These are phyloP conservation scores for Globisporangium camurandrum DNA, from an alignment of 352 stramenopile species.

Conservation along the genomic window DNA sequence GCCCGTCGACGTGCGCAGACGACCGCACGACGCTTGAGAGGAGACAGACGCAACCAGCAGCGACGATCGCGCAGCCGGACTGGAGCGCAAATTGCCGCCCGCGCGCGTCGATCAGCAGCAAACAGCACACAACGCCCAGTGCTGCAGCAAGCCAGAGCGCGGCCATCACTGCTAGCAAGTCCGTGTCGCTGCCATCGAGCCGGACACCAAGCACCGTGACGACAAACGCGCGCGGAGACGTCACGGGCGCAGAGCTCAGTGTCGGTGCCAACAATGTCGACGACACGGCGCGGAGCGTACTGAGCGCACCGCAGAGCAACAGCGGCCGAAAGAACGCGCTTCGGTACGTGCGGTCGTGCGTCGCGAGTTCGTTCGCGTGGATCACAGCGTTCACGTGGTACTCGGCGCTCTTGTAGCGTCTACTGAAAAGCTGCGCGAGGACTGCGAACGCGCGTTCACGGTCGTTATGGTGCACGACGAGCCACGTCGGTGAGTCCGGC, in stretches of 20 bases:
- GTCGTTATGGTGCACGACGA: constrained; percentile 67
- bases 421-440: constrained; percentile 42
- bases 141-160: constrained; percentile 33
- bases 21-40: constrained; percentile 34
- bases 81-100: constrained; percentile 44
- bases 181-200: constrained; percentile 41
- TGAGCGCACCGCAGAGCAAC: constrained; percentile 44
- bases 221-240: constrained; percentile 33
- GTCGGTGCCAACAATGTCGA: constrained; percentile 40
- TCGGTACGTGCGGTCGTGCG: constrained; percentile 39
- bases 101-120: constrained; percentile 60
- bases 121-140: constrained; percentile 41
- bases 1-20: constrained; percentile 12
- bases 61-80: constrained; percentile 49
- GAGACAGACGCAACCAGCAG: constrained; percentile 35
- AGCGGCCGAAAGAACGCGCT: constrained; percentile 64
- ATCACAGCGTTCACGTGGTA: constrained; percentile 68
- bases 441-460: constrained; percentile 55
- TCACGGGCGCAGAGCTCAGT: constrained; percentile 31
- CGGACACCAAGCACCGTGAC: constrained; percentile 56
- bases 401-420: constrained; percentile 46
- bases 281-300: constrained; percentile 39
- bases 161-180: constrained; percentile 35
- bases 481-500: constrained; percentile 73
- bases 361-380: constrained; percentile 57